phyloP scores from a whole-genome alignment of 176 grass and related monocot species.

The Cenchrus fungigraminus region DNA sequence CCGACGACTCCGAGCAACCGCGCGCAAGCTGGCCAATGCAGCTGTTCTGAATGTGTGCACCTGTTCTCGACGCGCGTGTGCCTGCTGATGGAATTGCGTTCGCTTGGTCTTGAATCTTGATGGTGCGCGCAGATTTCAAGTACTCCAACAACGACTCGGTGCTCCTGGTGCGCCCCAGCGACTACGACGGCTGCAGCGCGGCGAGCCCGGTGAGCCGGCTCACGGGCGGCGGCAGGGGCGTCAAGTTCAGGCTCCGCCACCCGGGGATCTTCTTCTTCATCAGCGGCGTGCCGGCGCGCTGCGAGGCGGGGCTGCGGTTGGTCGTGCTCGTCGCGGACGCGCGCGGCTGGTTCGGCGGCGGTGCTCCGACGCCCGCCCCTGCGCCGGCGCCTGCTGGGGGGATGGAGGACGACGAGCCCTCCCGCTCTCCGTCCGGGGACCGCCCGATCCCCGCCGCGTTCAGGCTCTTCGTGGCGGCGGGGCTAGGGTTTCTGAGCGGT shows the following conservation, averaged over 20 bases:
- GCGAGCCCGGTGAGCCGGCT: neutral
- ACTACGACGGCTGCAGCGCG: neutral
- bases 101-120: too few species aligned
- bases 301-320: neutral
- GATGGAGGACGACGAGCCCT: neutral
- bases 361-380: neutral
- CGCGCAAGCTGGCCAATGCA: neutral
- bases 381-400: neutral
- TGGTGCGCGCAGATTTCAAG: neutral
- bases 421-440: neutral
- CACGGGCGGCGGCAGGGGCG: neutral
- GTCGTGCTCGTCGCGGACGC: neutral
- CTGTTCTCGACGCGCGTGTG: too few species aligned
- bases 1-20: too few species aligned
- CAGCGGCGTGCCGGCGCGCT: slow-evolving; percentile 5
- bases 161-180: neutral
- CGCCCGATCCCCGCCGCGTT: neutral
- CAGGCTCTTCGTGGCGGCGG: neutral
- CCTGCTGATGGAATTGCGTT: too few species aligned
- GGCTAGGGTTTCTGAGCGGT: neutral
- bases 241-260: neutral
- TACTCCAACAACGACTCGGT: neutral
- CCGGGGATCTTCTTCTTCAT: slow-evolving; percentile 11
- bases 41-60: too few species aligned
- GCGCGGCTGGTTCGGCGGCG: neutral